Percentiles rank a stretch among this genome's conserved stretches.
These are phyloP conservation scores for Rosa chinensis DNA, from an alignment of 306 rosid species.

Conservation along the genomic window DNA sequence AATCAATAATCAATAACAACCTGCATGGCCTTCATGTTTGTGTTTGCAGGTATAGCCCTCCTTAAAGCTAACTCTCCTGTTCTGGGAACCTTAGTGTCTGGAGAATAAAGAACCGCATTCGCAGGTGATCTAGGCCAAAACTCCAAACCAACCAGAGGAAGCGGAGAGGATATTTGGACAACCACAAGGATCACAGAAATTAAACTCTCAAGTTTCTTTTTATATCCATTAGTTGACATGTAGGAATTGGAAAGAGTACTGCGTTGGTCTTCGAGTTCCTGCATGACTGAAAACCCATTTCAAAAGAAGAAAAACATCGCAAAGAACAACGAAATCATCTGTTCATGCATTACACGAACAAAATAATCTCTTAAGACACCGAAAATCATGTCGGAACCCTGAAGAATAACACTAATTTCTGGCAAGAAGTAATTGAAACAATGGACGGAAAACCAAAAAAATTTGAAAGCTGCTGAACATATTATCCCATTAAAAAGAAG, in stretches of 20 bases:
- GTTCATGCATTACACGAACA: neutral
- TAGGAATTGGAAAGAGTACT: constrained; percentile 23
- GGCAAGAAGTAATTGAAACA: neutral
- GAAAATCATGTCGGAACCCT: no score
- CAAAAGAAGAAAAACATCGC: constrained; percentile 22
- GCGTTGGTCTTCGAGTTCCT: constrained; percentile 38
- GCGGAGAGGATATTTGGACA: constrained; percentile 50
- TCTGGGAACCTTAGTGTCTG: constrained; percentile 85
- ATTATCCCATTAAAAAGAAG: neutral
- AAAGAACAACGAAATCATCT: neutral
- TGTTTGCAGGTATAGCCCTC: constrained; percentile 84
- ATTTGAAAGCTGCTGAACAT: neutral
- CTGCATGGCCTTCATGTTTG: constrained; percentile 89
- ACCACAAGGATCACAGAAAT: constrained; percentile 49
- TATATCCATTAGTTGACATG: constrained; percentile 29
- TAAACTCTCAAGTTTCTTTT: constrained; percentile 53
- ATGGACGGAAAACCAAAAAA: neutral
- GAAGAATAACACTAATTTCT: neutral
- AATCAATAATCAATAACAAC: constrained; percentile 34
- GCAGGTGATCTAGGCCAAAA: constrained; percentile 49
- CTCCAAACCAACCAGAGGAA: constrained; percentile 48
- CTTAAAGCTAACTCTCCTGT: constrained; percentile 91
- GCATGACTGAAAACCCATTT: constrained; percentile 44
- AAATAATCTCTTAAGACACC: neutral
- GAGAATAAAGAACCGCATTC: constrained; percentile 73